Base-by-base conservation (phyloP, 2,329 filamentous ascomycete genomes). In the Ophiocordyceps sinensis region DNA sequence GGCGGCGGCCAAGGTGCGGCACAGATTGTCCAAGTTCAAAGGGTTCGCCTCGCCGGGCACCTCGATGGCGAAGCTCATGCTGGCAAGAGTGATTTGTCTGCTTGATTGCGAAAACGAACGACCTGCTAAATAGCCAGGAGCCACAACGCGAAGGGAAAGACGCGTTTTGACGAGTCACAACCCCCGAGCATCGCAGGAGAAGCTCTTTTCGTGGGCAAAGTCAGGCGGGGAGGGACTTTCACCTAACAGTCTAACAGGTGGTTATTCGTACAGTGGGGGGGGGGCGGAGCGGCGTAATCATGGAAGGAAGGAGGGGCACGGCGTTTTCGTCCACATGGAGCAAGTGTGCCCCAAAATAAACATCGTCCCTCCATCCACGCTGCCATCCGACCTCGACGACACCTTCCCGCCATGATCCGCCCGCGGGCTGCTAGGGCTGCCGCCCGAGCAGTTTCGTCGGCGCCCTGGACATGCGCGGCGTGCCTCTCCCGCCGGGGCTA, bases 31-130 rank as follows among this genome's bases (percentile, higher is more conserved):
- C 43, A 72, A 60, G 44, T 61, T 77, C 47, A 88, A 66, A 41
- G 83, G 82, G 50, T 71, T 86, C 36, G 86, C 82, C 64, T 91
- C 86, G 48, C 83, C 87, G 7, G 84, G 74, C 44, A 86, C 78
- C 65, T 94, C 86, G 55, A 93, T 77, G 45, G 73, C 63, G 59
- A 80, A 80, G 57, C 69, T 75, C 81, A 85, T 85, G 53, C 45
- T 57, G 44, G 45, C 44, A 44, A 45, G 43, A 43, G n/a, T n/a
- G n/a, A n/a, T n/a, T n/a, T n/a, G n/a, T n/a, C n/a, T n/a, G 45
- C 41, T 45, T 45, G 19, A 7, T 17, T 10, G 6, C 15, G 17
- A 13, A 14, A 8, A 17, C 17, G n/a, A n/a, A n/a, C n/a, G n/a
- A n/a, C n/a, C n/a, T n/a, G n/a, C n/a, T n/a, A n/a, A n/a, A n/a